These are phyloP conservation scores for Sclerotinia borealis DNA, from an alignment of 2,329 filamentous ascomycete species.

Conservation along the genomic window DNA sequence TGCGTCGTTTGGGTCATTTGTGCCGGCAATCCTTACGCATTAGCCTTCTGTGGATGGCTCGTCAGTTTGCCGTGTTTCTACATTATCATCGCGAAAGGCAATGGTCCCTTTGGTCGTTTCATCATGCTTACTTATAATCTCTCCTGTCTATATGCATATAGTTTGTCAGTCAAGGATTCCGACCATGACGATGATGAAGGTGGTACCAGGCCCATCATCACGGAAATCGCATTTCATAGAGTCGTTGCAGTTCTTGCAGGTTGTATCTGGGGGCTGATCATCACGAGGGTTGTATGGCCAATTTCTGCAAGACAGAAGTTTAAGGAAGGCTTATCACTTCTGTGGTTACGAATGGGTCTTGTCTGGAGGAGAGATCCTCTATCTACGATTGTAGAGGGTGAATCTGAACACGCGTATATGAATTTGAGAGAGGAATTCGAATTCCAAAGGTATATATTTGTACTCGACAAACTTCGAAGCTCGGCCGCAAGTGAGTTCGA, in stretches of 20 bases:
- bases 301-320: slow-evolving; percentile 85
- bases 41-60: slow-evolving; percentile 77
- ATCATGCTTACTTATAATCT: slow-evolving; percentile 96
- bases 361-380: slow-evolving; percentile 95
- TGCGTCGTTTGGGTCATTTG: slow-evolving; percentile 73
- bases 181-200: slow-evolving; percentile 86
- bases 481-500: slow-evolving; percentile 83
- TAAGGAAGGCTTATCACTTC: slow-evolving; percentile 79
- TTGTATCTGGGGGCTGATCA: slow-evolving; percentile 84
- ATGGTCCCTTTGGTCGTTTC: slow-evolving; percentile 86
- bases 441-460: slow-evolving; percentile 70
- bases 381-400: slow-evolving; percentile 59
- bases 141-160: slow-evolving; percentile 89
- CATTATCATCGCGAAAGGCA: slow-evolving; percentile 76
- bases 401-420: slow-evolving; percentile 64
- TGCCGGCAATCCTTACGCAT: slow-evolving; percentile 63
- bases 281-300: slow-evolving; percentile 88
- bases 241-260: slow-evolving; percentile 80
- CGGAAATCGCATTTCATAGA: slow-evolving; percentile 81
- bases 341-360: slow-evolving; percentile 90
- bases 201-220: slow-evolving; percentile 74
- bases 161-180: slow-evolving; percentile 70
- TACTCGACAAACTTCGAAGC: slow-evolving; percentile 65
- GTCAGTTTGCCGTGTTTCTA: slow-evolving; percentile 82
- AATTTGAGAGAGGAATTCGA: slow-evolving; percentile 81